Conservation (phyloP, 2,329 filamentous ascomycete genomes). For the Massarina eburnea region DNA sequence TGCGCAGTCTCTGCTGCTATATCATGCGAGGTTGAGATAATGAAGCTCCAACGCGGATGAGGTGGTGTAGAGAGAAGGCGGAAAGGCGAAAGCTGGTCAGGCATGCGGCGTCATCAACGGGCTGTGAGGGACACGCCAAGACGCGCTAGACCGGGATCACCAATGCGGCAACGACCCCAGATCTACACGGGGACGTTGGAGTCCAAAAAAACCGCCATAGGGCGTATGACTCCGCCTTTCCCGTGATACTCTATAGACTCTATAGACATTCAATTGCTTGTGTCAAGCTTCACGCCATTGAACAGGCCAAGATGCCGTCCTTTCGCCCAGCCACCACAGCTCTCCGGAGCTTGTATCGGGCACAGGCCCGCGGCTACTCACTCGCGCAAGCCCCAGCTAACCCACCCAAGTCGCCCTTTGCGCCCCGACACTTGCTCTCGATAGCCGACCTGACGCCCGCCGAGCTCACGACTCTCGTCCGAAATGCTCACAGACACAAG, state of each 20-base stretch:
- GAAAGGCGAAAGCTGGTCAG: too few species aligned
- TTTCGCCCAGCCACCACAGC: conserved; percentile 32
- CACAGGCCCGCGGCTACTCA: conserved; percentile 29
- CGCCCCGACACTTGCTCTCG: conserved; percentile 85
- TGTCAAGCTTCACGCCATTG: background rate
- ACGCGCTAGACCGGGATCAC: conserved; percentile 12
- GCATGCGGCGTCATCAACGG: conserved; percentile 6
- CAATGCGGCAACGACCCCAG: conserved; percentile 13
- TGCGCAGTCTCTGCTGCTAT: conserved; percentile 5
- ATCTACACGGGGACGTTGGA: background rate
- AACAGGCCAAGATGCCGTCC: conserved; percentile 31
- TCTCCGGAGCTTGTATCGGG: conserved; percentile 33
- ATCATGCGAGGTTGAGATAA: conserved; percentile 13
- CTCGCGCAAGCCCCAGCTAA: conserved; percentile 33
- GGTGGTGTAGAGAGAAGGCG: background rate
- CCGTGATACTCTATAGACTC: conserved; percentile 7
- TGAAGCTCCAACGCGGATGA: background rate
- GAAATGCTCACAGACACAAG: conserved; percentile 80
- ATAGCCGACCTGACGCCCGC: conserved; percentile 80
- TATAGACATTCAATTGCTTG: conserved; percentile 16
- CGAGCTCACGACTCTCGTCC: conserved; percentile 80
- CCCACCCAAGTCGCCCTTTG: conserved; percentile 56
- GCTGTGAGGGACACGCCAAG: conserved; percentile 5
- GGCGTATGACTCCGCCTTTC: conserved; percentile 22
- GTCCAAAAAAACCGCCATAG: conserved; percentile 8